Conservation (phyloP, 2,329 filamentous ascomycete genomes). For the Coleophoma cylindrospora region DNA sequence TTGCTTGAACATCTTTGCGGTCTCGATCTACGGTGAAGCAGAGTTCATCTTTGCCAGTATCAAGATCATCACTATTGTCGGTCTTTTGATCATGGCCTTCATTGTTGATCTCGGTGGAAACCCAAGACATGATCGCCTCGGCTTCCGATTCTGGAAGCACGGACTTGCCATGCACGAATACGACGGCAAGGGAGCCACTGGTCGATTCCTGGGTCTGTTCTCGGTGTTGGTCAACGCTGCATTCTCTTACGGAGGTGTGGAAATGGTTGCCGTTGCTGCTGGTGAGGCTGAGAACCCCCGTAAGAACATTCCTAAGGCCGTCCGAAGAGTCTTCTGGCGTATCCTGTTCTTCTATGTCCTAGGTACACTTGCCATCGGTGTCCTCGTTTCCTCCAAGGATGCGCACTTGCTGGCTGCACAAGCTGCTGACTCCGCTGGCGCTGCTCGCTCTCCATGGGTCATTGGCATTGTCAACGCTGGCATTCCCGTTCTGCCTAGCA, state of each 20-base stretch:
- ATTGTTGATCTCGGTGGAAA: conserved; percentile 81
- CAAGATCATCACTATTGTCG: conserved; percentile 55
- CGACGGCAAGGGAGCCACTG: conserved; percentile 58
- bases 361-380: conserved; percentile 66
- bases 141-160: conserved; percentile 63
- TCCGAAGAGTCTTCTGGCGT: conserved; percentile 75
- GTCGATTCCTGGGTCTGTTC: conserved; percentile 65
- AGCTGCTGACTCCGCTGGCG: conserved; percentile 51
- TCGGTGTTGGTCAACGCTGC: conserved; percentile 42
- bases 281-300: conserved; percentile 70
- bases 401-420: conserved; percentile 59
- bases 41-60: conserved; percentile 57
- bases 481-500: conserved; percentile 60
- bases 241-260: conserved; percentile 42
- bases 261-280: conserved; percentile 42
- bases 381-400: conserved; percentile 67
- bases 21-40: conserved; percentile 53
- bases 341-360: conserved; percentile 71
- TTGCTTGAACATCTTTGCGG: conserved; percentile 50
- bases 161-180: conserved; percentile 67
- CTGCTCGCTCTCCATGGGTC: conserved; percentile 64
- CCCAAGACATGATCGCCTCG: conserved; percentile 64
- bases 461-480: conserved; percentile 63
- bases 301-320: conserved; percentile 65
- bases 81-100: conserved; percentile 72